phyloP scores from a whole-genome alignment of 768 basidiomycete genomes.

The Naganishia vaughanmartiniae region DNA sequence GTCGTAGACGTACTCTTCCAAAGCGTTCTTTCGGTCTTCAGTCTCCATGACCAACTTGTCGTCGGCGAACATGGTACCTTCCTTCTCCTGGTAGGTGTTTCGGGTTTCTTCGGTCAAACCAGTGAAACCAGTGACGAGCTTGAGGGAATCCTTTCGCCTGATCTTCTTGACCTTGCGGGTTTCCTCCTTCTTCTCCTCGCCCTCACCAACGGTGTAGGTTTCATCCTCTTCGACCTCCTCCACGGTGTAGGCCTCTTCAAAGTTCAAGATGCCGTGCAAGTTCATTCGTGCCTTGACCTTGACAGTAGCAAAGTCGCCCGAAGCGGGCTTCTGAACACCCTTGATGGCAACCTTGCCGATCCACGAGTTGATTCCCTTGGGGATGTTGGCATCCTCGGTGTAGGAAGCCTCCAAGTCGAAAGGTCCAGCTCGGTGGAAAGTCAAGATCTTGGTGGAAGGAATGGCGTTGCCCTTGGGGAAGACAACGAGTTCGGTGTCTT shows the following conservation, averaged over 20 bases:
- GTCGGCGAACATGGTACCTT: constrained; percentile 79
- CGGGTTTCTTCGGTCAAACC: constrained; percentile 66
- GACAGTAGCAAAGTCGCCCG: constrained; percentile 73
- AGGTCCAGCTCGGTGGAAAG: constrained; percentile 82
- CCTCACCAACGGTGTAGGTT: constrained; percentile 67
- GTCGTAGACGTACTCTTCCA: constrained; percentile 98
- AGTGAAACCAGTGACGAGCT: constrained; percentile 65
- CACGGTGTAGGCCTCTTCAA: constrained; percentile 73
- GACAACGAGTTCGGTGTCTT: constrained; percentile 80
- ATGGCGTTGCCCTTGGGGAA: constrained; percentile 80
- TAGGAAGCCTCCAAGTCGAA: constrained; percentile 88
- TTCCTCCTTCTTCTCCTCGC: constrained; percentile 58
- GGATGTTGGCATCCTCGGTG: constrained; percentile 64
- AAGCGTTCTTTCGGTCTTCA: constrained; percentile 96
- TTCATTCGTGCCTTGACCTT: constrained; percentile 90
- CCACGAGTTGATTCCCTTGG: constrained; percentile 80
- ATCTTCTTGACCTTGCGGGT: constrained; percentile 76
- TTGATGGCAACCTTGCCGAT: constrained; percentile 78
- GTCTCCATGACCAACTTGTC: constrained; percentile 98
- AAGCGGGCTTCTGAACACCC: constrained; percentile 65
- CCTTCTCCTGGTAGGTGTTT: constrained; percentile 71
- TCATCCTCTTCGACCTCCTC: constrained; percentile 74
- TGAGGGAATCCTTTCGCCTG: constrained; percentile 76
- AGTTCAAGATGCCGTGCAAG: constrained; percentile 77
- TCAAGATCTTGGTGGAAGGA: constrained; percentile 92